These are phyloP conservation scores for Fistulifera solaris DNA, from an alignment of 108 stramenopile genomes.

Conservation along the genomic window DNA sequence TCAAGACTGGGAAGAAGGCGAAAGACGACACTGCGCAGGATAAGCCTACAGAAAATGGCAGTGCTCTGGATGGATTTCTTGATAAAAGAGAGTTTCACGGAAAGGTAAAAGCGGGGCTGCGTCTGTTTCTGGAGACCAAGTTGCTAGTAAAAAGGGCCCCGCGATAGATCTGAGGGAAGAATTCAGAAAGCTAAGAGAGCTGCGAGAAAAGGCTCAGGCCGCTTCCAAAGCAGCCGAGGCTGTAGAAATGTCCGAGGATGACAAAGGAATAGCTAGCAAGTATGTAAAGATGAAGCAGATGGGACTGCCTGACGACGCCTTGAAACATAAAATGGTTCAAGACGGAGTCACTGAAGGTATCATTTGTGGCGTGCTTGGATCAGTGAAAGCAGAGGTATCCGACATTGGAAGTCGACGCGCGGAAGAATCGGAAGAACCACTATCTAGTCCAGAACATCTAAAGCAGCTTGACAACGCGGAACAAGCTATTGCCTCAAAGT, in stretches of 20 bases:
- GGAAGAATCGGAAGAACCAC: too few species aligned
- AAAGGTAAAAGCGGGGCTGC: conserved; percentile 4
- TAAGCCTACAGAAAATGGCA: too few species aligned
- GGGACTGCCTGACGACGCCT: conserved; percentile 60
- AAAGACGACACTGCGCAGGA: too few species aligned
- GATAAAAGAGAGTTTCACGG: too few species aligned
- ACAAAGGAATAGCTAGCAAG: conserved; percentile 12
- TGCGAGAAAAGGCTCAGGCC: neutral
- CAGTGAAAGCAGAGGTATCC: too few species aligned
- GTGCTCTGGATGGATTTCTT: too few species aligned
- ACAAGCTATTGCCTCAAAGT: conserved; percentile 19
- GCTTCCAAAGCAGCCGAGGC: neutral
- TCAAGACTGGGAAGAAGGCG: too few species aligned
- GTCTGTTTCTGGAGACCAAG: conserved; percentile 9
- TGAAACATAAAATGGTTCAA: conserved; percentile 68
- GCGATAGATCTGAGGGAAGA: neutral
- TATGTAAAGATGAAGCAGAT: conserved; percentile 39
- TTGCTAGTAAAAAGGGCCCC: conserved; percentile 7
- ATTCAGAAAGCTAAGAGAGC: too few species aligned
- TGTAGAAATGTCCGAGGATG: conserved; percentile 10
- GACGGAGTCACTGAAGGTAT: conserved; percentile 50
- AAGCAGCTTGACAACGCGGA: conserved; percentile 22
- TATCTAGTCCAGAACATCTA: neutral
- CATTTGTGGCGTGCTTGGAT: conserved; percentile 22
- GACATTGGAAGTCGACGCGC: too few species aligned